Evolutionary conservation across 2,329 filamentous ascomycete species (phyloP).

Genomic region (Didymella glomerata): DNA sequence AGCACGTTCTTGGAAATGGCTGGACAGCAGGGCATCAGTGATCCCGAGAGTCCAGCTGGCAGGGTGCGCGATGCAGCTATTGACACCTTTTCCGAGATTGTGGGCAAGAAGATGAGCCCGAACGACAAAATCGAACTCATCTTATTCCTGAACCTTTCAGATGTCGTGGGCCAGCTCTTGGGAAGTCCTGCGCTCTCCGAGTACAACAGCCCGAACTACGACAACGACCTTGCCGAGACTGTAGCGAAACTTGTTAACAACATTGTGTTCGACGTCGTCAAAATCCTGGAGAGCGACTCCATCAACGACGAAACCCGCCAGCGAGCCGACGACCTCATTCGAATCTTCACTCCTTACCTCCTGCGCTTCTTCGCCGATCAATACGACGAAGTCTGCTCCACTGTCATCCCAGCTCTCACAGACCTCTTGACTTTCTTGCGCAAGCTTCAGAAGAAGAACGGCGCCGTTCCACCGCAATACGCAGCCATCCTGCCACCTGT

Average conservation of each 20-base stretch:
- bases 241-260: slow-evolving; percentile 96
- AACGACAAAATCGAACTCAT: slow-evolving; percentile 95
- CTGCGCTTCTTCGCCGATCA: slow-evolving; percentile 97
- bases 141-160: slow-evolving; percentile 83
- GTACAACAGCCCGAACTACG: slow-evolving; percentile 83
- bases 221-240: slow-evolving; percentile 92
- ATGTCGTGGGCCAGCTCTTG: slow-evolving; percentile 86
- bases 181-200: slow-evolving; percentile 82
- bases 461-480: slow-evolving; percentile 75
- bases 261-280: slow-evolving; percentile 84
- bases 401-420: slow-evolving; percentile 90
- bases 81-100: slow-evolving; percentile 93
- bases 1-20: slow-evolving; percentile 85
- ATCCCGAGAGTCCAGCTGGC: slow-evolving; percentile 67
- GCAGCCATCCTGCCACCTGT: slow-evolving; percentile 85
- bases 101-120: slow-evolving; percentile 97
- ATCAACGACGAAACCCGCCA: slow-evolving; percentile 70
- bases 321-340: slow-evolving; percentile 82
- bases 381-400: slow-evolving; percentile 97
- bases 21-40: slow-evolving; percentile 70
- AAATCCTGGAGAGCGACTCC: slow-evolving; percentile 76
- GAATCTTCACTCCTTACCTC: slow-evolving; percentile 84
- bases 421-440: slow-evolving; percentile 91
- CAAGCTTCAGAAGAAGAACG: slow-evolving; percentile 72
- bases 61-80: slow-evolving; percentile 89